Percentiles rank a stretch among this genome's conserved stretches.
These are phyloP conservation scores for Penicillium mononematosum DNA, from an alignment of 495 filamentous ascomycete genomes.

Conservation along the genomic window DNA sequence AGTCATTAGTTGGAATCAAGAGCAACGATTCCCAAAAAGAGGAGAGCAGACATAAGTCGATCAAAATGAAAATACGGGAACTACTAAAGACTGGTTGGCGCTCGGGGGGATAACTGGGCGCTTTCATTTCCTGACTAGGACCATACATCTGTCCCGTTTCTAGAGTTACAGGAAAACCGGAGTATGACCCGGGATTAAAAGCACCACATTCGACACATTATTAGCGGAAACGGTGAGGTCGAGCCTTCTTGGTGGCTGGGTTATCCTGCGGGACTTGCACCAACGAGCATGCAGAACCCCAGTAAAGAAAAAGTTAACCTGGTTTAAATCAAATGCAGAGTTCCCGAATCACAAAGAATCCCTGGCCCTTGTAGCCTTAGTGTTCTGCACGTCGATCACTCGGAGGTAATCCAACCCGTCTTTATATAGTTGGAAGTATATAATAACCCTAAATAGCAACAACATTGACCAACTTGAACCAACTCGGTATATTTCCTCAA, in stretches of 20 bases:
- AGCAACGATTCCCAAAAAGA: slow-evolving; percentile 11
- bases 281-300: slow-evolving; percentile 41
- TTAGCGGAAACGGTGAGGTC: slow-evolving; percentile 40
- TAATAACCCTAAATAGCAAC: too few species aligned
- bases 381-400: slow-evolving; percentile 7
- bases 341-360: slow-evolving; percentile 24
- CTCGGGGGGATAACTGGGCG: slow-evolving; percentile 25
- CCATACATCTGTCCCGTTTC: slow-evolving; percentile 24
- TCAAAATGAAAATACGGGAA: slow-evolving; percentile 26
- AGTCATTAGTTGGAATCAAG: not conserved
- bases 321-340: slow-evolving; percentile 30
- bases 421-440: not conserved
- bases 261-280: slow-evolving; percentile 24
- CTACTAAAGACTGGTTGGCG: slow-evolving; percentile 35
- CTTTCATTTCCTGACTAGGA: slow-evolving; percentile 32
- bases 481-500: not conserved
- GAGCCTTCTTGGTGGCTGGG: slow-evolving; percentile 34
- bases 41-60: slow-evolving; percentile 27
- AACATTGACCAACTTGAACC: not conserved
- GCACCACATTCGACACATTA: slow-evolving; percentile 26
- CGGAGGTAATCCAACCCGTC: not conserved
- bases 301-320: slow-evolving; percentile 17
- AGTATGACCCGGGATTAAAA: slow-evolving; percentile 19
- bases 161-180: slow-evolving; percentile 7
- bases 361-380: not conserved